Evolutionary conservation across 345 rosid genomes (phyloP), one percentile per base, ranked within the genome.

Genomic region (Cardamine chenopodiifolia): DNA sequence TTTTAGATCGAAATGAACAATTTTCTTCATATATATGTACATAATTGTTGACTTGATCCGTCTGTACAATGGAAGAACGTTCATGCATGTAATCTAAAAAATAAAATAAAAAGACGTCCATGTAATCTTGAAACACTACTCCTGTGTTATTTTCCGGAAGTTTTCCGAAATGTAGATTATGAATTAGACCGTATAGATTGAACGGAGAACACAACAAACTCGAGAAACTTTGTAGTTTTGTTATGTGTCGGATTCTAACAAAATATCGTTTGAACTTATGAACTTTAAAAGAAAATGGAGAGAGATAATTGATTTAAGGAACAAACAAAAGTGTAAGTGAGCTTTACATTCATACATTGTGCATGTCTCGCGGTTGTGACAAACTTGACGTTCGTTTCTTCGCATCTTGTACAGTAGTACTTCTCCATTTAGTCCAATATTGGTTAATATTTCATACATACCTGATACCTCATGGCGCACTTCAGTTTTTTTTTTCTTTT

Each of bases 351-450:
- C 48, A 44, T 15, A 15, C 19, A 29, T n/a, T 29, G 8, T 56
- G 40, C 61, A 15, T 29, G 37, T 56, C 19, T 26, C 18, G 34
- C 9, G 18, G 34, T 14, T 25, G 5, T 14, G 60, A 55, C 35
- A 55, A 55, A 28, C 61, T 28, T 29, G 37, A 3, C 37, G 63
- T 32, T 57, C 40, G 62, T 57, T 58, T 18, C 42, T 56, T n/a
- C 40, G 40, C 42, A 31, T 31, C 4, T 31, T 29, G 7, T 56
- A 35, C 10, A 32, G 3, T 8, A 8, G 39, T 35, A 35, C 12
- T 35, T 35, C 6, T 23, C 2, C 15, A 42, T n/a, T 15, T 25
- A 20, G 48, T 8, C 6, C 7, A 40, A 6, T 39, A 61, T 10
- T n/a, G 12, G 31, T 23, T 22, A 19, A 39, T 39, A 14, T 31